These are phyloP conservation scores for Setaria viridis DNA, from an alignment of 202 grass and related monocot species.

Conservation along the genomic window DNA sequence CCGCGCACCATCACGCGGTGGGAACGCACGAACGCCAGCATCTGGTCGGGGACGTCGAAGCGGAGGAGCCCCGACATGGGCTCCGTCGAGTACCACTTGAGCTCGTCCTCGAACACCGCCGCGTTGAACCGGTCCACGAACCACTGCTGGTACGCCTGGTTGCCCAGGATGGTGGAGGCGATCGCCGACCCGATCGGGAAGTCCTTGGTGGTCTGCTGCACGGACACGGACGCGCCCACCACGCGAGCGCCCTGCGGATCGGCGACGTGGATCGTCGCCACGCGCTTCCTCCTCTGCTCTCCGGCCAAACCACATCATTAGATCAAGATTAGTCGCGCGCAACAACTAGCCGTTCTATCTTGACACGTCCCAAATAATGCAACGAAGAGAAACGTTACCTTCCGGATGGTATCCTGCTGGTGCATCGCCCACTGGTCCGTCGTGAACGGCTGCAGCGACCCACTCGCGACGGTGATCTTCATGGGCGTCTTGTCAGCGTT, in stretches of 20 bases:
- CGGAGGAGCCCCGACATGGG: constrained; percentile 71
- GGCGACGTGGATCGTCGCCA: constrained; percentile 74
- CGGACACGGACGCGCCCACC: constrained; percentile 64
- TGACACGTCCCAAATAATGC: neutral
- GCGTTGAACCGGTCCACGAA: constrained; percentile 93
- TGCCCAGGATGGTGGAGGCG: constrained; percentile 73
- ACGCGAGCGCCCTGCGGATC: constrained; percentile 71
- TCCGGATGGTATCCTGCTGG: constrained; percentile 70
- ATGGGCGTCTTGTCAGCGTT: constrained; percentile 68
- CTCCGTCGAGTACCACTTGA: constrained; percentile 98
- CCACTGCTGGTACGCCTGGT: constrained; percentile 90
- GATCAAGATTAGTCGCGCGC: neutral
- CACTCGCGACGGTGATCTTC: constrained; percentile 71
- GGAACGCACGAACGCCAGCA: constrained; percentile 81
- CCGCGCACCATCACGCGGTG: constrained; percentile 86
- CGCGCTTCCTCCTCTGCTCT: constrained; percentile 90
- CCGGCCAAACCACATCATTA: neutral
- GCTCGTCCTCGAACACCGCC: constrained; percentile 98
- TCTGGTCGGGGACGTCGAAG: constrained; percentile 79
- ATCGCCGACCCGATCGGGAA: constrained; percentile 94
- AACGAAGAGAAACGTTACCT: constrained; percentile 18
- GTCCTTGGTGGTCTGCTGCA: constrained; percentile 77
- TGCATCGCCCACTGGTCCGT: constrained; percentile 85
- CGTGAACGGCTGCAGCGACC: constrained; percentile 88
- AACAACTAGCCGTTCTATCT: too few species aligned